Evolutionary conservation across 805 yeast genomes (phyloP), one percentile per base, ranked within the genome.

Genomic region (Tetrapisispora phaffii): DNA sequence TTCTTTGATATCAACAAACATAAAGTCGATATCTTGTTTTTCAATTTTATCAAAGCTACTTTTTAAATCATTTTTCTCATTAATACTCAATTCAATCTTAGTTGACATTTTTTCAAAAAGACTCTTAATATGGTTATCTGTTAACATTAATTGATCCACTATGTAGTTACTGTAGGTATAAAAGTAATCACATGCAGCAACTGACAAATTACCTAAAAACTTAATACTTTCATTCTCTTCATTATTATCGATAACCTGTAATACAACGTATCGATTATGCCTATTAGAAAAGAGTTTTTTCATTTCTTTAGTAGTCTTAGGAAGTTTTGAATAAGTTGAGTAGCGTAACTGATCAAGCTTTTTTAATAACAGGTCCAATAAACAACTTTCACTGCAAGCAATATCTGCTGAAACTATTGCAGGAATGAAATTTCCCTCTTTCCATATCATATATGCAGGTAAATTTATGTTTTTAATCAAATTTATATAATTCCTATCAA

Each of bases 361-460:
- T n/a, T 36, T 36, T n/a, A 7, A 36, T 22, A n/a, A 21, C 29
- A 23, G 21, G 8, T 21, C 20, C 23, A 17, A 22, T 36, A 36
- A 36, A 36, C 39, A 36, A n/a, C 5, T 9, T 2, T 36, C 21
- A 22, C 9, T 17, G 16, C 39, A 36, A 3, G n/a, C 12, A n/a
- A 2, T 16, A 23, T 36, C 29, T 10, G 24, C 13, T 10, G 12
- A 19, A 12, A 23, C 12, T 8, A 31, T 6, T 13, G 28, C 5
- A 2, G 41, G 37, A 16, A 34, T 31, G 44, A 76, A 56, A 10
- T 78, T 66, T 44, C 75, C 73, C 44, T 82, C 82, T 51, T 76
- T 80, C 58, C 80, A 73, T 20, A 80, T 66, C 23, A 80, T 60
- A 19, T 82, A 53, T 10, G 85, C 77, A 2, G 94, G 93, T 34